Conservation (phyloP, 495 filamentous ascomycete genomes). For the Aspergillus ostianus region DNA sequence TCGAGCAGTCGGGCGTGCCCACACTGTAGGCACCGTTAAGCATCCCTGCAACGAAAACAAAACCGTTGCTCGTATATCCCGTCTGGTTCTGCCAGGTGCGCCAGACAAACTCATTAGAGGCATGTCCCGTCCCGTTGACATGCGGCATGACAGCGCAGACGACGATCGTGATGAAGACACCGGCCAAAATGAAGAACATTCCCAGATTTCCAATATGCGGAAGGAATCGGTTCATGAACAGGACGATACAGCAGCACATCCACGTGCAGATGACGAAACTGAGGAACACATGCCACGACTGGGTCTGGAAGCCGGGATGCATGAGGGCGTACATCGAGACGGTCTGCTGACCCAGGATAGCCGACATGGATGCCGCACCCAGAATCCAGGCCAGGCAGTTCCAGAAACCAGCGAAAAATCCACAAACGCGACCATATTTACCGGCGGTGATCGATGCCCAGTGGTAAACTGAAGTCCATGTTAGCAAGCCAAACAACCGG, state of each 20-base stretch:
- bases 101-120: constrained; percentile 60
- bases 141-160: constrained; percentile 73
- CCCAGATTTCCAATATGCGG: constrained; percentile 66
- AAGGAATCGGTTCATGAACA: constrained; percentile 69
- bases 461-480: constrained; percentile 60
- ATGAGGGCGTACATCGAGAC: constrained; percentile 70
- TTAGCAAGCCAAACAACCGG: neutral
- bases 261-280: constrained; percentile 66
- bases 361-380: constrained; percentile 62
- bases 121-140: constrained; percentile 44
- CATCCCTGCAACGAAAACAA: constrained; percentile 78
- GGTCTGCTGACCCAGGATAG: constrained; percentile 65
- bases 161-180: constrained; percentile 68
- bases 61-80: constrained; percentile 63
- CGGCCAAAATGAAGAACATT: constrained; percentile 67
- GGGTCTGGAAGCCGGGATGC: constrained; percentile 60
- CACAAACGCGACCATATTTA: constrained; percentile 63
- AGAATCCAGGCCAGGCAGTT: constrained; percentile 77
- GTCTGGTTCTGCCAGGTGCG: constrained; percentile 61
- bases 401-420: constrained; percentile 77
- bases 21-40: constrained; percentile 87
- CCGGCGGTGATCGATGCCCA: constrained; percentile 79
- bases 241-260: constrained; percentile 61
- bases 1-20: constrained; percentile 72
- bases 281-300: constrained; percentile 76